Percentiles rank a stretch among this genome's conserved stretches.
Evolutionary conservation across 1,139 yeast species (phyloP).

Genomic region (Nematodospora anomalae): DNA sequence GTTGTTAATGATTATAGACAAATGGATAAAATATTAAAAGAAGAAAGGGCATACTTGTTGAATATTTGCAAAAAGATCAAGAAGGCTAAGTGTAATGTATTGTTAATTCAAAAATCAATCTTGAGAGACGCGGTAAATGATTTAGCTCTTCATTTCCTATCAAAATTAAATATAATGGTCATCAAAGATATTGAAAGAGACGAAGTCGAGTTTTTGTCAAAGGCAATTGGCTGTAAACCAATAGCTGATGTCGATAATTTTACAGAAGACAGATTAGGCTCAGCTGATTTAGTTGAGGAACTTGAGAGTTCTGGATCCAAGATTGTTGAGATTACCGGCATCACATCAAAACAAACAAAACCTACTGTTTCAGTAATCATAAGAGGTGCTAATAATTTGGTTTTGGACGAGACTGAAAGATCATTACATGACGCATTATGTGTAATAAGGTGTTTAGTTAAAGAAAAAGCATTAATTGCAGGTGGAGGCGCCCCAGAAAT

Average conservation of each 20-base stretch:
- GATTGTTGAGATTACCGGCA: conserved; percentile 87
- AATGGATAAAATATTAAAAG: conserved; percentile 97
- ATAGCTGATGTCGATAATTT: conserved; percentile 93
- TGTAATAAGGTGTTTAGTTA: conserved; percentile 92
- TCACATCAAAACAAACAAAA: conserved; percentile 52
- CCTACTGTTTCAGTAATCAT: conserved; percentile 90
- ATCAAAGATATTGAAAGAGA: conserved; percentile 96
- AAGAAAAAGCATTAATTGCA: conserved; percentile 91
- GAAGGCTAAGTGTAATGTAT: conserved; percentile 93
- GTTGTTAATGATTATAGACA: conserved; percentile 97
- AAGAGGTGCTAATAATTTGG: conserved; percentile 90
- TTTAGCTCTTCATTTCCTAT: conserved; percentile 88
- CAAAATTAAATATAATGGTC: conserved; percentile 90
- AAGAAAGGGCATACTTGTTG: conserved; percentile 91
- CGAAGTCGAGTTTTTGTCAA: conserved; percentile 90
- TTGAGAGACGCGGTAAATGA: conserved; percentile 97
- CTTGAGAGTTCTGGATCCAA: conserved; percentile 90
- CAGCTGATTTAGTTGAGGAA: conserved; percentile 92
- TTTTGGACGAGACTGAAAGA: conserved; percentile 94
- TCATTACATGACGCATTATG: conserved; percentile 96
- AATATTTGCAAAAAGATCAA: conserved; percentile 95
- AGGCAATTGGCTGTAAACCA: conserved; percentile 91
- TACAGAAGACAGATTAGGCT: conserved; percentile 88
- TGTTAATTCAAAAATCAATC: conserved; percentile 90
- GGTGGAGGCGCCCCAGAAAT: conserved; percentile 99